Conservation (phyloP, 768 basidiomycete genomes). For the Zangia roseola region DNA sequence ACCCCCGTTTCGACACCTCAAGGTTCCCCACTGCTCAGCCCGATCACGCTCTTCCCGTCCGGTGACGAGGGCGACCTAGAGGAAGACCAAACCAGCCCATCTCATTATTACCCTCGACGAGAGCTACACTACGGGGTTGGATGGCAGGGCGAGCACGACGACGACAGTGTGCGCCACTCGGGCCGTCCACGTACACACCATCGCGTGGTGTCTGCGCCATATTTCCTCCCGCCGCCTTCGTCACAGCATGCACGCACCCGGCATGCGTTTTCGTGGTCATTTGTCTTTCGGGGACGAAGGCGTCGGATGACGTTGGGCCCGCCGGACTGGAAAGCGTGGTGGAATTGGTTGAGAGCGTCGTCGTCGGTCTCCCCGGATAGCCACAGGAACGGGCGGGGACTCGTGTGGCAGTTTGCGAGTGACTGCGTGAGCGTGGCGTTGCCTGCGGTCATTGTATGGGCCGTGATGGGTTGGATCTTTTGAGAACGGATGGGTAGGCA, state of each 20-base stretch:
- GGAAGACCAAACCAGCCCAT: slow-evolving; percentile 42
- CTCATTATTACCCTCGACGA: slow-evolving; percentile 45
- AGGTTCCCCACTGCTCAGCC: slow-evolving; percentile 38
- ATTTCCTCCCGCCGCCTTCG: slow-evolving; percentile 41
- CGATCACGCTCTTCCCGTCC: slow-evolving; percentile 34
- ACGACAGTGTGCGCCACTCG: neutral
- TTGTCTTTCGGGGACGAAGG: slow-evolving; percentile 52
- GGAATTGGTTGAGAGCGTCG: slow-evolving; percentile 8
- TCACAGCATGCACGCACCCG: slow-evolving; percentile 21
- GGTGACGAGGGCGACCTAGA: slow-evolving; percentile 50
- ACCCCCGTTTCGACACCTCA: slow-evolving; percentile 37
- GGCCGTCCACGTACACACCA: neutral
- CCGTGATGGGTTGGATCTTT: slow-evolving; percentile 28
- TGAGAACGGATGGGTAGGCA: slow-evolving; percentile 6
- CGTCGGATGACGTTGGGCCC: slow-evolving; percentile 50
- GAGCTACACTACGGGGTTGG: slow-evolving; percentile 31
- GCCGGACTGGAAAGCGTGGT: slow-evolving; percentile 34
- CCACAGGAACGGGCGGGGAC: slow-evolving; percentile 25
- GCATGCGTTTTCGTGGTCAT: slow-evolving; percentile 47
- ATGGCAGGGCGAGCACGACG: slow-evolving; percentile 32
- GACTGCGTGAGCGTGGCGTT: slow-evolving; percentile 37
- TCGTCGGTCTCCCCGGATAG: slow-evolving; percentile 6
- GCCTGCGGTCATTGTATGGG: slow-evolving; percentile 27
- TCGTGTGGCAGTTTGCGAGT: slow-evolving; percentile 34
- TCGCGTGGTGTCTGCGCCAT: slow-evolving; percentile 7